These are phyloP conservation scores for Ajuga reptans DNA, from an alignment of 305 asterid species.

Conservation along the genomic window DNA sequence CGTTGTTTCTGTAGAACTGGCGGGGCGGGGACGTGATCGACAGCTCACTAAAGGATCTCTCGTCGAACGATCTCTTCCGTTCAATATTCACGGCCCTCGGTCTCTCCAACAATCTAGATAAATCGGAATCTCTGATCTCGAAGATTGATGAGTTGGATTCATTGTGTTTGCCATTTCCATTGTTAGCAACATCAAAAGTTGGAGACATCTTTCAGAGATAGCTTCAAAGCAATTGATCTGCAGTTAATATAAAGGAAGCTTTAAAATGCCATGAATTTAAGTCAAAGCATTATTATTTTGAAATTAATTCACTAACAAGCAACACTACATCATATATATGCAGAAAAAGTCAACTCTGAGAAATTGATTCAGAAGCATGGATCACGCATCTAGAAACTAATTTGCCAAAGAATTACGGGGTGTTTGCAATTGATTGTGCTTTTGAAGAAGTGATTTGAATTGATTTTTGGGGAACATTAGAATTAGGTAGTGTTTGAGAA, in stretches of 20 bases:
- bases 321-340: conserved; percentile 17
- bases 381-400: conserved; percentile 20
- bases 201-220: conserved; percentile 43
- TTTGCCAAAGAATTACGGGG: background rate
- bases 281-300: conserved; percentile 14
- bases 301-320: conserved; percentile 18
- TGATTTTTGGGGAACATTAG: no score
- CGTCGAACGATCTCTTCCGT: conserved; percentile 85
- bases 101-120: conserved; percentile 49
- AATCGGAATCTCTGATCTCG: conserved; percentile 63
- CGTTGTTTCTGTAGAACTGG: conserved; percentile 37
- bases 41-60: conserved; percentile 75
- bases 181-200: conserved; percentile 33
- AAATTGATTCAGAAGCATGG: background rate
- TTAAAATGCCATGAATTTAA: background rate
- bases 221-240: conserved; percentile 20
- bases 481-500: no score
- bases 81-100: conserved; percentile 57
- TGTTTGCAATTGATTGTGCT: no score
- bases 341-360: conserved; percentile 24
- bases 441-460: no score
- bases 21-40: conserved; percentile 65
- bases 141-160: conserved; percentile 53
- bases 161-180: conserved; percentile 38
- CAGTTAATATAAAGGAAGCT: conserved; percentile 4